A percentile compares a stretch with the other conserved stretches of the same genome.
Conservation (phyloP, 2,329 filamentous ascomycete genomes). For the Fonsecaea nubica region DNA sequence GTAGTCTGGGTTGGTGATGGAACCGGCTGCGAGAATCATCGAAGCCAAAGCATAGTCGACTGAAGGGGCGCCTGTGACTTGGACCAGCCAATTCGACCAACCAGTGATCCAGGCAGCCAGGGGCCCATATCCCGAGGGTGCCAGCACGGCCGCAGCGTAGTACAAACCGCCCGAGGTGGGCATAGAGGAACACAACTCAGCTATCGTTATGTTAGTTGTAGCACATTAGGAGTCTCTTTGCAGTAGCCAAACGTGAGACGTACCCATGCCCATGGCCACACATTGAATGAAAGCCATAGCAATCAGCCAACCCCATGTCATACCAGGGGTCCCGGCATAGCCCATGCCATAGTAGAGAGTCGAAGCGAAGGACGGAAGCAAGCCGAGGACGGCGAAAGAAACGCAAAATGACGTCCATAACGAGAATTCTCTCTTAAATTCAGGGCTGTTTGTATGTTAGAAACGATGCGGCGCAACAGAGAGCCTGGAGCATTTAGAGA, state of each 20-base stretch:
- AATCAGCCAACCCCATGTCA: constrained; percentile 79
- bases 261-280: constrained; percentile 67
- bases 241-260: constrained; percentile 6
- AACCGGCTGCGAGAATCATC: constrained; percentile 74
- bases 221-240: not conserved
- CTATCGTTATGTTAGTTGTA: constrained; percentile 50
- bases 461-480: not conserved
- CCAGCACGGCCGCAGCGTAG: constrained; percentile 74
- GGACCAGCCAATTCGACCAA: constrained; percentile 74
- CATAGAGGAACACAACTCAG: constrained; percentile 75
- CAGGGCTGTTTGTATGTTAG: constrained; percentile 56
- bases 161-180: constrained; percentile 75
- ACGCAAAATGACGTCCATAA: constrained; percentile 78
- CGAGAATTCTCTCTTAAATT: constrained; percentile 74
- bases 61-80: constrained; percentile 70
- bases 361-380: constrained; percentile 73
- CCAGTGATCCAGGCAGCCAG: constrained; percentile 73
- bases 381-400: constrained; percentile 73
- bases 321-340: constrained; percentile 63
- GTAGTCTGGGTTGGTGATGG: constrained; percentile 71
- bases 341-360: constrained; percentile 74
- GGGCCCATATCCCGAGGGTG: constrained; percentile 69
- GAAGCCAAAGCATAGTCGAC: constrained; percentile 70
- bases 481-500: constrained; percentile 44
- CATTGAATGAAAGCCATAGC: constrained; percentile 75